Base-by-base conservation (phyloP, 768 basidiomycete genomes). In the Tephrocybe sp. region DNA sequence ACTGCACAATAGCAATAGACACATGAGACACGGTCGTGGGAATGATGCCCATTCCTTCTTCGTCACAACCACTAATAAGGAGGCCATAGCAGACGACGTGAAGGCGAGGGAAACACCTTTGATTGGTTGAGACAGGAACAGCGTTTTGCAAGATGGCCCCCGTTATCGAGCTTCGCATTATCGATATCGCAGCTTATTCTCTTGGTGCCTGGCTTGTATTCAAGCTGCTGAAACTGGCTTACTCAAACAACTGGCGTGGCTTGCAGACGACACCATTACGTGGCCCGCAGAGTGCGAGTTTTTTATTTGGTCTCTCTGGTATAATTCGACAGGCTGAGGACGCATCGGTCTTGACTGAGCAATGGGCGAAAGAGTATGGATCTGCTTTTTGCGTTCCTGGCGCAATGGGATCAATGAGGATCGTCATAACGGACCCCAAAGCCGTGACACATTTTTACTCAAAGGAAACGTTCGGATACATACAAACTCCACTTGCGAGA, bases 391-490 rank as follows among this genome's bases (percentile, higher is more conserved):
- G 63, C 14, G 50, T 80, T n/a, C 71, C 80, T 0, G 56, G 57
- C 1, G 54, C 63, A 0, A 52, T 80, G 5, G 75, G 75, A 0
- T 58, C 67, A 0, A 62, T 45, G 7, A 58, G 56, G 4, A 57
- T 80, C 20, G 58, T 76, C 3, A 61, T 80, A 4, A 67, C 69
- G 38, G 80, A 80, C 54, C 74, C 74, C 3, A 81, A 76, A 62
- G 81, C 83, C 0, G 63, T 78, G 17, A 68, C 73, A 0, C 79
- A 84, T 54, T 72, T 80, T 36, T 79, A 73, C 50, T 66, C 75
- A 12, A 71, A 65, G 48, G 83, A 84, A 45, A 77, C 80, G 0
- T 78, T 66, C 41, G 69, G 65, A 0, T 84, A 84, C 54, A 61
- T 73, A 0, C 75, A 74, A 30, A 72, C 71, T 0, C 65, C 62